phyloP scores from a whole-genome alignment of 2,329 filamentous ascomycete species.

The Lachnellula subtilissima region DNA sequence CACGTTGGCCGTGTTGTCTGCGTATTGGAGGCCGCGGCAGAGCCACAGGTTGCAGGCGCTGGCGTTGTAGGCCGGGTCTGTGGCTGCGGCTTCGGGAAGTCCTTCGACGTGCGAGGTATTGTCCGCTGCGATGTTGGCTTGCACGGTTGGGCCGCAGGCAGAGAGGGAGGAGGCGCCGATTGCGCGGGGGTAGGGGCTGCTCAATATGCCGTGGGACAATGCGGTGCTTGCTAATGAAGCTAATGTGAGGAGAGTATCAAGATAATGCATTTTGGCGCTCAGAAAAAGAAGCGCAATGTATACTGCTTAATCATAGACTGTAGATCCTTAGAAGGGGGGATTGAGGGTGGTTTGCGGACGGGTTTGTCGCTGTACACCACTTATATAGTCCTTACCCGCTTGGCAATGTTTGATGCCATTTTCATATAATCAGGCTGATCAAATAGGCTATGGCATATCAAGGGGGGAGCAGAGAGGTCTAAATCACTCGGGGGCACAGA shows the following conservation, averaged over 20 bases:
- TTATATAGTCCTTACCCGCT: not conserved
- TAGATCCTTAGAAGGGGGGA: not conserved
- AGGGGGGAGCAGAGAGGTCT: not conserved
- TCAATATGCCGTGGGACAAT: constrained; percentile 42
- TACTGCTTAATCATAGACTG: too few relatives aligned
- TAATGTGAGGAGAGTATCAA: not conserved
- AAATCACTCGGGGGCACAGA: too few relatives aligned
- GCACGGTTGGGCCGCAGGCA: constrained; percentile 41
- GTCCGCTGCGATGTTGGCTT: constrained; percentile 27
- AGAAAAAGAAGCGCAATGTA: too few relatives aligned
- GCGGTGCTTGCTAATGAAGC: constrained; percentile 25
- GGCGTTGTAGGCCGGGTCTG: constrained; percentile 23
- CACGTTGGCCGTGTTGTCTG: constrained; percentile 38
- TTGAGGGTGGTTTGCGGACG: not conserved
- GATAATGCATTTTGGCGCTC: constrained; percentile 3
- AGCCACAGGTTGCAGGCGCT: constrained; percentile 38
- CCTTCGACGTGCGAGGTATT: constrained; percentile 30
- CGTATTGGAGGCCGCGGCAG: constrained; percentile 42
- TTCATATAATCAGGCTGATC: not conserved
- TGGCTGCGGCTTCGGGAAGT: constrained; percentile 33
- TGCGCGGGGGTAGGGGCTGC: constrained; percentile 35
- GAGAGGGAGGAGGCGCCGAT: constrained; percentile 38
- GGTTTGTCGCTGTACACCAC: not conserved
- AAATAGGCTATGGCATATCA: not conserved
- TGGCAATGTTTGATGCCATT: not conserved